phyloP scores from a whole-genome alignment of 768 basidiomycete genomes.

The Boletellus ananiceps region DNA sequence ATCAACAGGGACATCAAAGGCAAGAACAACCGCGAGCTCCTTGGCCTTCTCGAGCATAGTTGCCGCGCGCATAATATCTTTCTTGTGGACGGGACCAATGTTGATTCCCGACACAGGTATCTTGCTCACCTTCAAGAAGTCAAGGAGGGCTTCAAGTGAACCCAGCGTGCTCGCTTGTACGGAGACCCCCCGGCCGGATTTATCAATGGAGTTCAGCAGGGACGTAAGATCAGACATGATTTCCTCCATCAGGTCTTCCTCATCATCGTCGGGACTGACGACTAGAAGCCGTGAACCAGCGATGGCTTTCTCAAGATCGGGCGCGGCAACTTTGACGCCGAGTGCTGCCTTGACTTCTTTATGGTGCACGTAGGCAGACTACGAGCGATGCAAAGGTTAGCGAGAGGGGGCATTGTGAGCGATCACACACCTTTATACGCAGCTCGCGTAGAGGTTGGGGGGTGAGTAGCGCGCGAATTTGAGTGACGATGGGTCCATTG shows the following conservation, averaged over 20 bases:
- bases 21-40: constrained; percentile 91
- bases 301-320: constrained; percentile 96
- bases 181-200: constrained; percentile 93
- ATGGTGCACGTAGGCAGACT: constrained; percentile 97
- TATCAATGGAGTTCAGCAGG: constrained; percentile 86
- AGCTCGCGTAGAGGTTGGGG: constrained; percentile 95
- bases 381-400: constrained; percentile 6
- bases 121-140: constrained; percentile 92
- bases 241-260: constrained; percentile 90
- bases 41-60: constrained; percentile 96
- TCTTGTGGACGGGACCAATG: constrained; percentile 95
- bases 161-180: constrained; percentile 97
- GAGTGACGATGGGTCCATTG: constrained; percentile 95
- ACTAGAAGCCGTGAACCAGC: constrained; percentile 94
- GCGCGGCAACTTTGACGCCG: constrained; percentile 92
- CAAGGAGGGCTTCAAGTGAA: constrained; percentile 92
- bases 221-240: constrained; percentile 95
- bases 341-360: constrained; percentile 96
- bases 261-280: constrained; percentile 92
- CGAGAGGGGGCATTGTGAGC: neutral
- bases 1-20: constrained; percentile 94
- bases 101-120: constrained; percentile 97
- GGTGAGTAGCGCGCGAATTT: constrained; percentile 88
- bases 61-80: constrained; percentile 86
- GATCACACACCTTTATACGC: constrained; percentile 75